Percentiles rank a stretch among this genome's conserved stretches.
These are phyloP conservation scores for Brassica rapa DNA, from an alignment of 345 rosid genomes.

Conservation along the genomic window DNA sequence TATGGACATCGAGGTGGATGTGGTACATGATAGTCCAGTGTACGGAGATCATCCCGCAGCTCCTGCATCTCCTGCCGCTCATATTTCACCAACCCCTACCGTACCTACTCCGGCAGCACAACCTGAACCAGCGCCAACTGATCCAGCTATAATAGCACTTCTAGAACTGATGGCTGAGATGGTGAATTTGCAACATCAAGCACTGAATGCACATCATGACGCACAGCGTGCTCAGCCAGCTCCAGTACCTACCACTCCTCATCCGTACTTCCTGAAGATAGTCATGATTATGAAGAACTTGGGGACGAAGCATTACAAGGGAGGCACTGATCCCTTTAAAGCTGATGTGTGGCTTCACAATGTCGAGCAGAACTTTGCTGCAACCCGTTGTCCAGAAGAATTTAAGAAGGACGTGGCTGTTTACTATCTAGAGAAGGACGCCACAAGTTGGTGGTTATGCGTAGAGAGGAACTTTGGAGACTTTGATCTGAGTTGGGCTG, in stretches of 20 bases:
- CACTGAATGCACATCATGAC: background rate
- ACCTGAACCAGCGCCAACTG: background rate
- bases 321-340: background rate
- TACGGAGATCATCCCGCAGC: background rate
- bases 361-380: background rate
- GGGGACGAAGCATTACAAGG: no score
- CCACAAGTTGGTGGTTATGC: background rate
- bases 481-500: background rate
- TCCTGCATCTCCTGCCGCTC: background rate
- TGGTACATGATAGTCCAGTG: background rate
- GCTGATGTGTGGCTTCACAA: background rate
- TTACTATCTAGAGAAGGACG: background rate
- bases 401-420: background rate
- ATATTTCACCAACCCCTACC: background rate
- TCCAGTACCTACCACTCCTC: background rate
- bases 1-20: background rate
- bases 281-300: background rate
- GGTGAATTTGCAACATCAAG: background rate
- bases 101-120: background rate
- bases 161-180: background rate
- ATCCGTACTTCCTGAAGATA: background rate
- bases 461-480: background rate
- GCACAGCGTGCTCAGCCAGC: background rate
- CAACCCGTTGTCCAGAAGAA: background rate
- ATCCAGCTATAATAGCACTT: background rate